phyloP scores from a whole-genome alignment of 805 yeast genomes.

The Kodamaea lidongshanica region DNA sequence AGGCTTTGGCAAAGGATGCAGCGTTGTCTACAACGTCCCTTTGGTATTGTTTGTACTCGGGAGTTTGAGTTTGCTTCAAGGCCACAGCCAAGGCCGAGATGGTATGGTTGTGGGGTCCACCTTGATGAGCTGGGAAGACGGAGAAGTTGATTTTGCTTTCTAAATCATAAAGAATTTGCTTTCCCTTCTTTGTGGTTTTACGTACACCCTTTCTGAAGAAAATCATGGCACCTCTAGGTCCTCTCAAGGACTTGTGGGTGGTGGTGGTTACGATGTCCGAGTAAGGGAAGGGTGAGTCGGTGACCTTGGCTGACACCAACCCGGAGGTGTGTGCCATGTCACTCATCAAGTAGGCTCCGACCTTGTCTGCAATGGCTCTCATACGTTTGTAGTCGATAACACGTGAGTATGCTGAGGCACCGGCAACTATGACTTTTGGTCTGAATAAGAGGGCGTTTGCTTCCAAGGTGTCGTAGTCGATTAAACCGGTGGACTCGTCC shows the following conservation, averaged over 20 bases:
- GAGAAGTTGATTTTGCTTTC: constrained; percentile 95
- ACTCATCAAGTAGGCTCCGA: constrained; percentile 91
- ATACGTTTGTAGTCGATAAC: constrained; percentile 93
- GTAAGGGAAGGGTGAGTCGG: constrained; percentile 92
- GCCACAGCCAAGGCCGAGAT: constrained; percentile 97
- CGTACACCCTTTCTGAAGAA: constrained; percentile 96
- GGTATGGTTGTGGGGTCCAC: constrained; percentile 99
- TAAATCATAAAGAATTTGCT: constrained; percentile 83
- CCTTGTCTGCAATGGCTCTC: constrained; percentile 94
- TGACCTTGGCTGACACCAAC: constrained; percentile 90
- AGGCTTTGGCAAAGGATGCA: constrained; percentile 68
- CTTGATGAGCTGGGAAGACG: constrained; percentile 99
- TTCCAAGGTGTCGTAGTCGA: constrained; percentile 93
- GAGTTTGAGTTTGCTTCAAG: constrained; percentile 84
- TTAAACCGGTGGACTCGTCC: constrained; percentile 83
- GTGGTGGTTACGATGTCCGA: constrained; percentile 98
- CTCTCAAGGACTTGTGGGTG: constrained; percentile 97
- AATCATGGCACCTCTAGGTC: constrained; percentile 99
- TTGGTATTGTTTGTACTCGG: constrained; percentile 90
- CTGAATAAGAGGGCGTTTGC: constrained; percentile 86
- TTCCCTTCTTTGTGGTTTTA: constrained; percentile 84
- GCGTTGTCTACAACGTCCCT: constrained; percentile 84
- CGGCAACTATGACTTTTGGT: constrained; percentile 95
- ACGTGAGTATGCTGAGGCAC: constrained; percentile 97
- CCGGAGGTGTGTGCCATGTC: constrained; percentile 99